A percentile compares a stretch with the other conserved stretches of the same genome.
Conservation (phyloP, 1,284 basidiomycete species). For the Ceratorhiza oryzae-sativae region DNA sequence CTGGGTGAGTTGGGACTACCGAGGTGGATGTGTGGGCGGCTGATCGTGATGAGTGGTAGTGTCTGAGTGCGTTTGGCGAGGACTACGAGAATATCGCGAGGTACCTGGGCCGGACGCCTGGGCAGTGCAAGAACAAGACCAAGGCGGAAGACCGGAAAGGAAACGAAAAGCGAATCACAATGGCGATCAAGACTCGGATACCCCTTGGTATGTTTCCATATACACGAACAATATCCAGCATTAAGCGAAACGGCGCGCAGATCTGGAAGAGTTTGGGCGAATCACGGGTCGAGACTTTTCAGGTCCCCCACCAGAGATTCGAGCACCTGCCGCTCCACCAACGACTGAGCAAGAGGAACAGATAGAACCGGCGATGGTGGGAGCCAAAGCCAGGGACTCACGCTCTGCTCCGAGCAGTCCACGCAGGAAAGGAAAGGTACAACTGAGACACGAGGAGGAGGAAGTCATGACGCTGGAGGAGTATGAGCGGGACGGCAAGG, state of each 20-base stretch:
- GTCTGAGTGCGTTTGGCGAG: constrained; percentile 50
- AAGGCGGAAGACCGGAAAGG: constrained; percentile 48
- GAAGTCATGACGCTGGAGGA: constrained; percentile 31
- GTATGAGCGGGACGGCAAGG: constrained; percentile 21
- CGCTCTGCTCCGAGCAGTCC: constrained; percentile 2
- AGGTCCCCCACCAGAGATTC: constrained; percentile 41
- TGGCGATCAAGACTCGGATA: constrained; percentile 40
- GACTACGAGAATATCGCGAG: constrained; percentile 54
- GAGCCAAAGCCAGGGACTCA: not conserved
- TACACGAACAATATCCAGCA: not conserved
- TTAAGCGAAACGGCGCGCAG: not conserved
- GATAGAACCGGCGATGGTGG: not conserved
- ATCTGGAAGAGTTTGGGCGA: constrained; percentile 41
- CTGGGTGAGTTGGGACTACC: constrained; percentile 42
- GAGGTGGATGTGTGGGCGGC: not conserved
- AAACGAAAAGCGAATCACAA: constrained; percentile 44
- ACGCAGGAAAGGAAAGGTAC: constrained; percentile 3
- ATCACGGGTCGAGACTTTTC: constrained; percentile 43
- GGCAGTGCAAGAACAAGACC: constrained; percentile 52
- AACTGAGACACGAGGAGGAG: constrained; percentile 1
- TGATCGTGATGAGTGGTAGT: constrained; percentile 9
- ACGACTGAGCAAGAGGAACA: not conserved
- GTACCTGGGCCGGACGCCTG: constrained; percentile 50
- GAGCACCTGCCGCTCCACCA: constrained; percentile 5
- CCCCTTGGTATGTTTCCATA: constrained; percentile 39